phyloP scores from a whole-genome alignment of 495 filamentous ascomycete species.

The Penicillium angulare region DNA sequence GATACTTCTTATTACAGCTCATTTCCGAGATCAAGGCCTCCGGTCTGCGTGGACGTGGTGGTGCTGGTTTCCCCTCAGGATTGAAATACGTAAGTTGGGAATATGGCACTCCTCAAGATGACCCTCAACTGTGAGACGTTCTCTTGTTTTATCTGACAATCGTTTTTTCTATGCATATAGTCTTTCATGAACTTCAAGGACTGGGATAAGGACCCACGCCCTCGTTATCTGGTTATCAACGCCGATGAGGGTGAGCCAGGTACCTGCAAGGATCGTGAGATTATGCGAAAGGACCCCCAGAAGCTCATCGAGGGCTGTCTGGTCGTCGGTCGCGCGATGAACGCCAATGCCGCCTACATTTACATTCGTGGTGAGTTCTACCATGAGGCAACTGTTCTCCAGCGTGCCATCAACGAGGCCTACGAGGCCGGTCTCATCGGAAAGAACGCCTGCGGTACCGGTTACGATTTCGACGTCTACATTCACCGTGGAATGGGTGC shows the following conservation, averaged over 20 bases:
- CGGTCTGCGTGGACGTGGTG: conserved; percentile 90
- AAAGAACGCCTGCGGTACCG: conserved; percentile 94
- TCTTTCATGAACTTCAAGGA: conserved; percentile 99
- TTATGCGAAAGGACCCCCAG: conserved; percentile 99
- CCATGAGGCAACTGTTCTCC: conserved; percentile 90
- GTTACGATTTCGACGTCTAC: conserved; percentile 97
- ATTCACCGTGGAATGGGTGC: conserved; percentile 96
- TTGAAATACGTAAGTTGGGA: conserved; percentile 86
- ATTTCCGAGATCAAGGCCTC: conserved; percentile 96
- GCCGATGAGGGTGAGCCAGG: conserved; percentile 98
- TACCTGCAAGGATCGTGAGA: conserved; percentile 99
- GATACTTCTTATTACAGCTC: conserved; percentile 53
- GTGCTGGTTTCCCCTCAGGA: conserved; percentile 95
- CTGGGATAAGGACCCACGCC: conserved; percentile 97
- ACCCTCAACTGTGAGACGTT: background rate
- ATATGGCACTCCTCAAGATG: background rate
- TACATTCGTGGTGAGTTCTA: conserved; percentile 99
- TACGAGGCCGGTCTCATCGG: conserved; percentile 91
- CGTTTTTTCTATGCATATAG: conserved; percentile 50
- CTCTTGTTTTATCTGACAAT: conserved; percentile 2
- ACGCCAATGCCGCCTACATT: conserved; percentile 97
- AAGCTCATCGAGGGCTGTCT: conserved; percentile 97
- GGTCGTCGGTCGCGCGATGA: conserved; percentile 95
- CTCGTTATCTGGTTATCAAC: conserved; percentile 95
- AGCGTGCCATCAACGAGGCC: conserved; percentile 94